phyloP scores from a whole-genome alignment of 2,329 filamentous ascomycete species.

The Stemphylium beticola region DNA sequence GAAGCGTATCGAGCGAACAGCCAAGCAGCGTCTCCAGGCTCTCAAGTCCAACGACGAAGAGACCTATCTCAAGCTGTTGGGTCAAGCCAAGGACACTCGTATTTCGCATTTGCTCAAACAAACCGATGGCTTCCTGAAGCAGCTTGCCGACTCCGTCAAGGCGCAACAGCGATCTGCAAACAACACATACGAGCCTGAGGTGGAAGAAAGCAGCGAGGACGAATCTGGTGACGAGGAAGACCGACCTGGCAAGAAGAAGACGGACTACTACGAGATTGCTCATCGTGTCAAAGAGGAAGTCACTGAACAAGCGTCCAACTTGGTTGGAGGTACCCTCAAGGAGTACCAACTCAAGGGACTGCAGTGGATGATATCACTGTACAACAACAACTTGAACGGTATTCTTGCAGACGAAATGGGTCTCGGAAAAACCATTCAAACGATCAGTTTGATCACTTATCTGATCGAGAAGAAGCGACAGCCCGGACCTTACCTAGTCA shows the following conservation, averaged over 20 bases:
- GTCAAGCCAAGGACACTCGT: slow-evolving; percentile 98
- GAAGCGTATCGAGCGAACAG: slow-evolving; percentile 95
- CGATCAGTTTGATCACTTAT: slow-evolving; percentile 95
- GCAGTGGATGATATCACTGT: slow-evolving; percentile 99
- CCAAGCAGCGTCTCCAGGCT: slow-evolving; percentile 98
- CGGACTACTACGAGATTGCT: slow-evolving; percentile 98
- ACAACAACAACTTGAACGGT: slow-evolving; percentile 99
- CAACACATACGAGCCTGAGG: slow-evolving; percentile 76
- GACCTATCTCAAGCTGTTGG: slow-evolving; percentile 95
- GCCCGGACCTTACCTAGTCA: slow-evolving; percentile 90
- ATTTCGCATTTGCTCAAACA: slow-evolving; percentile 96
- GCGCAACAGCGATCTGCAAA: slow-evolving; percentile 85
- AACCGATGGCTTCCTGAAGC: slow-evolving; percentile 95
- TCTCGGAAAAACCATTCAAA: slow-evolving; percentile 99
- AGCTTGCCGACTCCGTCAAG: slow-evolving; percentile 93
- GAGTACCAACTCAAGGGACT: slow-evolving; percentile 98
- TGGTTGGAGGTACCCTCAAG: slow-evolving; percentile 91
- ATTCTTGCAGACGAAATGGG: slow-evolving; percentile 99
- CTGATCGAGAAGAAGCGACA: slow-evolving; percentile 96
- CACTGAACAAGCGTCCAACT: slow-evolving; percentile 77
- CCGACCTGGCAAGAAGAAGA: slow-evolving; percentile 73
- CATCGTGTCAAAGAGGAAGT: slow-evolving; percentile 96
- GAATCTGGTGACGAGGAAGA: slow-evolving; percentile 71
- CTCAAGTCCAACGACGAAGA: slow-evolving; percentile 99
- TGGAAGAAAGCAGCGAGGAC: slow-evolving; percentile 58